Evolutionary conservation across 139 green algal species (phyloP), one percentile per base, ranked within the genome.

Genomic region (Tetratostichococcus sp.): DNA sequence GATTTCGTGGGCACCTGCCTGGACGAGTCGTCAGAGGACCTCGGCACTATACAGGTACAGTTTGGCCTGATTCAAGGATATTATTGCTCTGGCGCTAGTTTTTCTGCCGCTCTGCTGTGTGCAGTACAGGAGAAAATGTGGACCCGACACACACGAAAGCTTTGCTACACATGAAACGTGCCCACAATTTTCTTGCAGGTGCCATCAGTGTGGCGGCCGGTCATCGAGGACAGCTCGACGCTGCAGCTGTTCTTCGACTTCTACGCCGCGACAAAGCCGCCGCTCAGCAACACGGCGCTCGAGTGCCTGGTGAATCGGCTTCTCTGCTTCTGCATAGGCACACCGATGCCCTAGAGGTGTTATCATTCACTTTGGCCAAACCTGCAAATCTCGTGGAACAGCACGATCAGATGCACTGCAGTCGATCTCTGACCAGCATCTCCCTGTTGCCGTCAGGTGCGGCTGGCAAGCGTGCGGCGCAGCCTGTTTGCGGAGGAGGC

Each of bases 1-100:
- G 95, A 99, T 82, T 99, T 99, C 88, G 93, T 99, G 66, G 95
- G 96, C 43, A 98, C 95, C 0, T 97, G 88, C 70, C 43, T 97
- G 73, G 95, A 99, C 76, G 95, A 99, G 74, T 94, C 86, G 0
- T 82, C 87, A 19, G 95, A 99, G 68, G 96, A 99, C 75, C 77
- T 98, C 35, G 91, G 88, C 39, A 98, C 93, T 30, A 98, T 99
- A 69, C 95, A 98, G 88, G 94, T 93, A 8, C 8, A 21, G 39
- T 50, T n/a, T 50, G 39, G 39, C 11, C 8, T 50, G 8, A 50
- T 21, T 50, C 8, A 50, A 11, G 39, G 39, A 50, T n/a, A n/a
- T n/a, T n/a, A n/a, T n/a, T n/a, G n/a, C n/a, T n/a, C n/a, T n/a
- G n/a, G n/a, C n/a, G n/a, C n/a, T n/a, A n/a, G n/a, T n/a, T n/a